phyloP scores from a whole-genome alignment of 2,329 filamentous ascomycete species.

The Sarocladium oryzae region DNA sequence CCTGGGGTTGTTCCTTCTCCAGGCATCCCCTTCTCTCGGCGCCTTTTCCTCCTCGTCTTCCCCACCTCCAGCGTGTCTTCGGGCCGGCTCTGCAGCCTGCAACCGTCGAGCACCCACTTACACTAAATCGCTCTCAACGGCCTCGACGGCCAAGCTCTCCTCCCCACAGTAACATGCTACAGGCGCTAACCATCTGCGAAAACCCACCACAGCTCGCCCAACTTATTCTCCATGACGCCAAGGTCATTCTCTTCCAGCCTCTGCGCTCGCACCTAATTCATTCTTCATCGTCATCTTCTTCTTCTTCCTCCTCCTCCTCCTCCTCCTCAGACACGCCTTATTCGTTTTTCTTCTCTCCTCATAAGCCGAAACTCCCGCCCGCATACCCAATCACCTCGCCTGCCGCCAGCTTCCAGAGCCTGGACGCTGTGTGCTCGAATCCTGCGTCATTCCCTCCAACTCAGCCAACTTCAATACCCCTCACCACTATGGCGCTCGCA shows the following conservation, averaged over 20 bases:
- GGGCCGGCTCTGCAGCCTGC: conserved; percentile 6
- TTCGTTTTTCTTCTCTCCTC: conserved; percentile 12
- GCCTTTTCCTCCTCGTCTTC: not conserved
- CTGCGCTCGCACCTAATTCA: conserved; percentile 10
- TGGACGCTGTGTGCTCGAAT: conserved; percentile 46
- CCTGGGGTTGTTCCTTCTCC: not conserved
- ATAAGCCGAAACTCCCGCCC: conserved; percentile 13
- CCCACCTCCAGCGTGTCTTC: conserved; percentile 6
- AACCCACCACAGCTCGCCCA: conserved; percentile 37
- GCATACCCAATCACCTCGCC: conserved; percentile 20
- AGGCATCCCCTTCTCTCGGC: not conserved
- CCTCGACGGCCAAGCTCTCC: conserved; percentile 9
- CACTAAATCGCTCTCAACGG: not conserved
- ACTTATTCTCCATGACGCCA: conserved; percentile 44
- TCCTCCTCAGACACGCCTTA: too few relatives aligned
- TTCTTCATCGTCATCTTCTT: too few relatives aligned
- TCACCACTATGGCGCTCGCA: conserved; percentile 51
- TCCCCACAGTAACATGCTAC: conserved; percentile 9
- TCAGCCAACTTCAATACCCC: conserved; percentile 46
- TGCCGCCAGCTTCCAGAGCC: conserved; percentile 26
- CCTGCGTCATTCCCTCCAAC: conserved; percentile 47
- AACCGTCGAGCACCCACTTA: not conserved
- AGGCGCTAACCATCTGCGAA: conserved; percentile 10
- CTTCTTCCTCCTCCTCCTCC: too few relatives aligned
- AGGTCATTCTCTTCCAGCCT: conserved; percentile 28